phyloP scores from a whole-genome alignment of 805 yeast genomes.

The Yarrowia hollandica region DNA sequence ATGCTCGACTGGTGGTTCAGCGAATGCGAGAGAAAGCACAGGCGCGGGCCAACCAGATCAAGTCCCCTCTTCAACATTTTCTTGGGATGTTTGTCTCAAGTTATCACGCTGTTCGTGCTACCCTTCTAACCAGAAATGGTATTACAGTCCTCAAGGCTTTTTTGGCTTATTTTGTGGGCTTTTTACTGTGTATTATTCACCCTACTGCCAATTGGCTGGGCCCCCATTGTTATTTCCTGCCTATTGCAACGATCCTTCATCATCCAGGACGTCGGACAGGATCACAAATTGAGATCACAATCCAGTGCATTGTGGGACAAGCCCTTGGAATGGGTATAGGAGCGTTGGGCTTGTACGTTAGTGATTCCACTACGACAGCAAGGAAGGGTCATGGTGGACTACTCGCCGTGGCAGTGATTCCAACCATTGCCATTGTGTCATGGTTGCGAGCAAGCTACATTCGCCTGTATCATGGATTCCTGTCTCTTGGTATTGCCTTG shows the following conservation, averaged over 20 bases:
- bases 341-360: slow-evolving; percentile 46
- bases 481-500: slow-evolving; percentile 35
- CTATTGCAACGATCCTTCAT: slow-evolving; percentile 47
- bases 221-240: slow-evolving; percentile 45
- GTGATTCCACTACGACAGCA: slow-evolving; percentile 46
- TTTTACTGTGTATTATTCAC: slow-evolving; percentile 45
- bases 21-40: not conserved
- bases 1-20: not conserved
- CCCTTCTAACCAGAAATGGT: slow-evolving; percentile 10
- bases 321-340: slow-evolving; percentile 50
- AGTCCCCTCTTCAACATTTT: not conserved
- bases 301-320: slow-evolving; percentile 46
- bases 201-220: slow-evolving; percentile 50
- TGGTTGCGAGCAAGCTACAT: slow-evolving; percentile 48
- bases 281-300: slow-evolving; percentile 49
- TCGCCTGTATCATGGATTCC: slow-evolving; percentile 44
- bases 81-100: not conserved
- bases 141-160: slow-evolving; percentile 39
- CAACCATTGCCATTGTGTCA: slow-evolving; percentile 44
- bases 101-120: not conserved
- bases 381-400: slow-evolving; percentile 50
- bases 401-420: slow-evolving; percentile 45
- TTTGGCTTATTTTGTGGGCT: slow-evolving; percentile 46
- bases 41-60: not conserved
- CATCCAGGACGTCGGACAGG: slow-evolving; percentile 53